Base-by-base conservation (phyloP, 2,329 filamentous ascomycete species). In the Trichoderma sp. region DNA sequence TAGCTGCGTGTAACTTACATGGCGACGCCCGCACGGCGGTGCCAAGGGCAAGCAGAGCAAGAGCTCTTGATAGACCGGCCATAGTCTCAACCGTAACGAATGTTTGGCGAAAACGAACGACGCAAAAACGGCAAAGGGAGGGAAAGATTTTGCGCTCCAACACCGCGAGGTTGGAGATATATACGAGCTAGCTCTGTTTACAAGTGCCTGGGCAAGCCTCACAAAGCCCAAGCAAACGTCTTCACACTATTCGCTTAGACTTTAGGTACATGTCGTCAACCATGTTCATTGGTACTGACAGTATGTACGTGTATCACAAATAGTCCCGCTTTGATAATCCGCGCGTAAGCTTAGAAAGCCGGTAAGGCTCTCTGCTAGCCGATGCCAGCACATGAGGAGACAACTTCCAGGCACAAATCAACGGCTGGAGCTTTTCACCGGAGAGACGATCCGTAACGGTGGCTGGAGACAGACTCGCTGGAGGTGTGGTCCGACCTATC, bases 1-100 rank as follows among this genome's bases (percentile, higher is more conserved):
- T 62, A 2, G 21, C 27, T 57, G 33, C 27, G 43, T 62, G 8
- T 7, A 58, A 35, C 63, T 59, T 57, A 70, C 65, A 62, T 43
- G 27, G 65, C 57, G 65, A 55, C 29, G 57, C 65, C 43, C 24
- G 55, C 56, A 68, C 64, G 19, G 49, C 66, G 1, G 47, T 37
- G 27, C 58, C 49, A 8, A 68, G 47, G 29, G 27, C 58, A 37
- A 68, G 24, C 35, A 68, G 29, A 61, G 43, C 58, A 68, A 68
- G 35, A 57, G 49, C 49, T 62, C 66, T 52, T 37, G 24, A 47
- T n/a, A 68, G 35, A 35, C 58, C 37, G 21, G 47, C 58, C 66
- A 68, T 68, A 13, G 11, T 68, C 29, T 47, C 40, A 52, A 49
- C 49, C 31, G 65, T 60, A 68, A 14, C 56, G 31, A 35, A 35